Evolutionary conservation across 192 early-diverging fungal species (phyloP).

Genomic region (Umbelopsis ramanniana): DNA sequence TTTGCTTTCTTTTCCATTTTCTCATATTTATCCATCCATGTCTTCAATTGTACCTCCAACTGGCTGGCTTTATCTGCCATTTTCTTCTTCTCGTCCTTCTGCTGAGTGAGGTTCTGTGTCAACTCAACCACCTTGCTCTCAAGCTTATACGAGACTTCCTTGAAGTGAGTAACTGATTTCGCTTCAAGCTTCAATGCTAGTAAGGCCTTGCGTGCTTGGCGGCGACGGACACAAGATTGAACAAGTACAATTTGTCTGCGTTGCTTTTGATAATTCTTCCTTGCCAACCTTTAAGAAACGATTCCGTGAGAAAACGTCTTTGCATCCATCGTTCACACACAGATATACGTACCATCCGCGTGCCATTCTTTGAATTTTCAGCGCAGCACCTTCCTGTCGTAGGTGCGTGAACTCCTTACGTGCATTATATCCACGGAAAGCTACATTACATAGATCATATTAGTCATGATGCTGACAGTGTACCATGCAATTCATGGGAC

Average conservation of each 20-base stretch:
- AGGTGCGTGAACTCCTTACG: slow-evolving; percentile 62
- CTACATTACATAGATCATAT: not conserved
- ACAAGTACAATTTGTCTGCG: slow-evolving; percentile 69
- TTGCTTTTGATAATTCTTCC: slow-evolving; percentile 60
- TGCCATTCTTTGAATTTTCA: slow-evolving; percentile 73
- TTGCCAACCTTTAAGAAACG: slow-evolving; percentile 44
- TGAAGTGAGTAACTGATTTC: slow-evolving; percentile 88
- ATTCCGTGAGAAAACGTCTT: not conserved
- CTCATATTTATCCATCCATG: slow-evolving; percentile 77
- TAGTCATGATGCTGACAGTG: too few species aligned
- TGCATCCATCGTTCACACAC: not conserved
- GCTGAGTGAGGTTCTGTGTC: slow-evolving; percentile 73
- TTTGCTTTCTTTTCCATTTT: slow-evolving; percentile 65
- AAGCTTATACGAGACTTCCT: slow-evolving; percentile 91
- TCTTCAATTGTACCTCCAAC: slow-evolving; percentile 54
- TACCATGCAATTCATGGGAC: not conserved
- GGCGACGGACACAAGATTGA: slow-evolving; percentile 84
- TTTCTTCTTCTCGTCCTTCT: slow-evolving; percentile 70
- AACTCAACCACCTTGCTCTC: slow-evolving; percentile 97
- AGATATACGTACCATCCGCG: slow-evolving; percentile 56
- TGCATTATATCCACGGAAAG: slow-evolving; percentile 68
- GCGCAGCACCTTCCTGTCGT: slow-evolving; percentile 71
- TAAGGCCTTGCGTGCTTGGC: slow-evolving; percentile 71
- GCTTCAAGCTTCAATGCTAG: slow-evolving; percentile 80
- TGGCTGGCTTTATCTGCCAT: slow-evolving; percentile 58